Base-by-base conservation (phyloP, 176 grass and related monocot species). In the Oropetium thomaeum region DNA sequence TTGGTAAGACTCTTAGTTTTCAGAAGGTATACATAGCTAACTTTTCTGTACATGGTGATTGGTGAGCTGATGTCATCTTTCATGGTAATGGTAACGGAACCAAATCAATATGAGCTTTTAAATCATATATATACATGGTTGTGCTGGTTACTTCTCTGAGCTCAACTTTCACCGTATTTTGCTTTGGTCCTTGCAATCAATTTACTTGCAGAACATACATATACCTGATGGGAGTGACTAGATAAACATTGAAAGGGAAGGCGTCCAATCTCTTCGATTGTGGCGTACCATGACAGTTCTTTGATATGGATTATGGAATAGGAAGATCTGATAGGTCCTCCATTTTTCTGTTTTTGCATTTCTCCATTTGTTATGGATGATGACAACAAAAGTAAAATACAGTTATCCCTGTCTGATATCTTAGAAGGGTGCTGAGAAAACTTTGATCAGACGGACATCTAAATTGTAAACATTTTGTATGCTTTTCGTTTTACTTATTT, bases 361-460 rank as follows among this genome's bases (percentile, higher is more conserved):
- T 59, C 0, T 35, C 4, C 0, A 0, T 0, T 16, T 8, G 8
- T 62, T 11, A 87, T 89, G 87, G 20, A 82, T 93, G 90, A 89
- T 84, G 90, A 93, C 54, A 89, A 48, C 19, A 84, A 16, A 65
- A 83, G 38, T 60, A 65, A 72, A 81, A n/a, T 82, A 84, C 87
- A 93, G 90, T 93, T 93, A 89, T 93, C 87, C 90, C 87, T 93
- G 90, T 89, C 90, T 89, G 81, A 93, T 78, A 57, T 62, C 52
- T 23, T 72, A 14, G 14, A 79, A 75, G 90, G 85, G 69, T 93
- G 90, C 87, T 93, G 90, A 89, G 5, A 82, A 73, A 8, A 55
- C 65, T 70, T 2, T 0, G 26, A 72, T 84, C 90, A 89, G 90
- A 93, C 81, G n/a, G n/a, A 79, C 81, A 43, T 52, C 5, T 3